Evolutionary conservation across 805 yeast species (phyloP), one percentile per base, ranked within the genome.

Genomic region (Torulaspora microellipsoides): DNA sequence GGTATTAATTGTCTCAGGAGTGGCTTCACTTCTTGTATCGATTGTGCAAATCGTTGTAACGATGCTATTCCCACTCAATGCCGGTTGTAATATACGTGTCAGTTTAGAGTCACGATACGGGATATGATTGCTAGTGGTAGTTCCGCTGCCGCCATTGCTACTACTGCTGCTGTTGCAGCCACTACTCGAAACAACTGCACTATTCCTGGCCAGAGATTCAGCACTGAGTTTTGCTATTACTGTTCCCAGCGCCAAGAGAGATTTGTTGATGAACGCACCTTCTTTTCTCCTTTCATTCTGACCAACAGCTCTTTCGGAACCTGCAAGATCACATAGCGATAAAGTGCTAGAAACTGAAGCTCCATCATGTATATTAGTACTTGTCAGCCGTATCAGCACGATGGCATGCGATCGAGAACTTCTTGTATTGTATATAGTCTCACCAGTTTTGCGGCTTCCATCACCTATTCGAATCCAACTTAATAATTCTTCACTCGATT

Each of bases 41-140:
- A 91, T 80, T 0, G 98, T 91, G 62, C 98, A 93, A 20, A 91
- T 72, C 4, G 93, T 83, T 40, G 87, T 79, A 12, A 91, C 89
- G 29, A 89, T 72, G 1, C 96, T 81, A 27, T 82, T 77, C 1
- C 98, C 98, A 27, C 93, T 83, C 30, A 91, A 70, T 0, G 97
- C 93, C 1, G 96, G 96, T 64, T 93, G 98, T 44, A 91, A 67
- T 27, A 91, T 68, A 46, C 99, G 71, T 0, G 99, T 91, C 45
- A 91, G 75, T 59, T 91, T 91, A 3, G 96, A 87, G 62, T 91
- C 98, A 60, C 99, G 72, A 66, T 87, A 91, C 0, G 97, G 97
- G 29, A 93, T 77, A 60, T 93, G 97, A 29, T 68, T 63, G 8
- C 66, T 52, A 1, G 59, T 11, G 58, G 51, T 14, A 52, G 27